Evolutionary conservation across 2,329 filamentous ascomycete species (phyloP).

Genomic region (Venturia oleaginea): DNA sequence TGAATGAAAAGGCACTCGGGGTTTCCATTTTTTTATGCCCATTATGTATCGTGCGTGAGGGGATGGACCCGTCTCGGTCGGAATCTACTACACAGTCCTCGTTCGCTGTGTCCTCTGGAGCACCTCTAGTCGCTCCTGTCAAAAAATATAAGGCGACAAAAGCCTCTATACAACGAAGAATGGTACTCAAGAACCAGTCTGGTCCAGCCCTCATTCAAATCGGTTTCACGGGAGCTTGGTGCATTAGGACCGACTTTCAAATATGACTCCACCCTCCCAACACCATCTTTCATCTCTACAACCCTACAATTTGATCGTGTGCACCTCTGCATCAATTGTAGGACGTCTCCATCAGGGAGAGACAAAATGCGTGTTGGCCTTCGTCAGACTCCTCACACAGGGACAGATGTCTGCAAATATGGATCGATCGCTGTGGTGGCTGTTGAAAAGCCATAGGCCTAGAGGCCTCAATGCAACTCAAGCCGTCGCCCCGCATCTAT

Average conservation of each 20-base stretch:
- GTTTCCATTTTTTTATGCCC: background rate
- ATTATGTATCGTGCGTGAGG: background rate
- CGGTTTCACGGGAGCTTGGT: too few relatives aligned
- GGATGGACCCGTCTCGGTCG: background rate
- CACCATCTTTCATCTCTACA: too few relatives aligned
- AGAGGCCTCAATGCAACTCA: background rate
- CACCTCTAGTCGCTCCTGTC: background rate
- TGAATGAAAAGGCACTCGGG: slow-evolving; percentile 6
- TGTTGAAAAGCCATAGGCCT: background rate
- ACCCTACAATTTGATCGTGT: too few relatives aligned
- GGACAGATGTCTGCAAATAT: background rate
- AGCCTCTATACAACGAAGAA: too few relatives aligned
- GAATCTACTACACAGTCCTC: background rate
- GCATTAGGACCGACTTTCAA: too few relatives aligned
- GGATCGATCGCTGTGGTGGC: background rate
- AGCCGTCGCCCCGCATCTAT: background rate
- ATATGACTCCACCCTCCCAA: too few relatives aligned
- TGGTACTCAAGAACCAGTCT: too few relatives aligned
- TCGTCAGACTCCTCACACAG: background rate
- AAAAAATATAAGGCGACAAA: too few relatives aligned
- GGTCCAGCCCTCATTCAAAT: too few relatives aligned
- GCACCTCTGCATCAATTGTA: too few relatives aligned
- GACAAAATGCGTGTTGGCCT: too few relatives aligned
- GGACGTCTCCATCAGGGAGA: too few relatives aligned
- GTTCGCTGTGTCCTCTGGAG: background rate